Evolutionary conservation across 73 alveolate species (phyloP).

Genomic region (Tetrahymena thermophila): DNA sequence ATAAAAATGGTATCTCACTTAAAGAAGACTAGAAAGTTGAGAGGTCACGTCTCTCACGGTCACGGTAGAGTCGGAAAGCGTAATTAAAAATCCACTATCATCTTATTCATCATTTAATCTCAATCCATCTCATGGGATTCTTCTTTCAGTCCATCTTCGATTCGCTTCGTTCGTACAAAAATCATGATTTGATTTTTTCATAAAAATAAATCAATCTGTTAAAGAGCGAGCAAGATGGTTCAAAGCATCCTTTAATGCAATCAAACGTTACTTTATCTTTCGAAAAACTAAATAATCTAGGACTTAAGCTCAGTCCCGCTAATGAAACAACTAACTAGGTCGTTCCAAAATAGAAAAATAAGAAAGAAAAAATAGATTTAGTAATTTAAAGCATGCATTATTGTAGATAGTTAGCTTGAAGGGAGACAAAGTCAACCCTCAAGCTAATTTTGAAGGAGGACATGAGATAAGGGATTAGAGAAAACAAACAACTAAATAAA

Average conservation of each 20-base stretch:
- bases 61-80: constrained; percentile 98
- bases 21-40: constrained; percentile 90
- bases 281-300: neutral
- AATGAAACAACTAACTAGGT: too few relatives aligned
- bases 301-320: neutral
- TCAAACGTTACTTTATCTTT: neutral
- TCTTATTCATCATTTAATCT: constrained; percentile 21
- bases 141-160: neutral
- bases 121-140: neutral
- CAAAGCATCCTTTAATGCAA: neutral
- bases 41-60: constrained; percentile 94
- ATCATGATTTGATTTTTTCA: neutral
- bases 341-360: neutral
- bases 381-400: neutral
- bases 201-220: neutral
- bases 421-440: neutral
- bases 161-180: neutral
- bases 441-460: neutral
- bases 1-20: constrained; percentile 70
- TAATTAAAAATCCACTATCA: constrained; percentile 11
- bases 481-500: neutral
- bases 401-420: neutral
- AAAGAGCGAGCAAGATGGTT: neutral
- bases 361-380: neutral
- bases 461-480: neutral